These are phyloP conservation scores for Stagonosporopsis rhizophila DNA, from an alignment of 2,329 filamentous ascomycete genomes.

Conservation along the genomic window DNA sequence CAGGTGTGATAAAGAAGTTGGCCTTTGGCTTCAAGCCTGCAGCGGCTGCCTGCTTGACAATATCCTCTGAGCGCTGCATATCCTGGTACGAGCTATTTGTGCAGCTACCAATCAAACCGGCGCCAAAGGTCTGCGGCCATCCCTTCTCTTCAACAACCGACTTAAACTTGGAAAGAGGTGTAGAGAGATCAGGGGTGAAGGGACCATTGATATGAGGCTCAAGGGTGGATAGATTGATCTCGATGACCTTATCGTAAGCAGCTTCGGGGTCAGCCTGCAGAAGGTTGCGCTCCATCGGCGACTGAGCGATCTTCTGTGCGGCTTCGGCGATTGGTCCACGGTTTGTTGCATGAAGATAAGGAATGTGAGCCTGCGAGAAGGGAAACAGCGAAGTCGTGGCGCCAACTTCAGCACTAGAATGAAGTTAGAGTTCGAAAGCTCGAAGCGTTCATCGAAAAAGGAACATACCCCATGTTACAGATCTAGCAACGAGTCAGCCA, in stretches of 20 bases:
- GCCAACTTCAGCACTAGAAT: slow-evolving; percentile 71
- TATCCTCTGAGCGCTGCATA: slow-evolving; percentile 92
- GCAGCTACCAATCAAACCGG: slow-evolving; percentile 95
- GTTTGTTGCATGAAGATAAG: slow-evolving; percentile 87
- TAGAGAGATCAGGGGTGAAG: slow-evolving; percentile 94
- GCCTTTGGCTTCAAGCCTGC: slow-evolving; percentile 90
- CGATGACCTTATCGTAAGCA: slow-evolving; percentile 88
- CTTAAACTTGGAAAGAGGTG: slow-evolving; percentile 88
- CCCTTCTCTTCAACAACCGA: slow-evolving; percentile 80
- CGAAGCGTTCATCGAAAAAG: too few relatives aligned
- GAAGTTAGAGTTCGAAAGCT: too few relatives aligned
- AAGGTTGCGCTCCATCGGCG: slow-evolving; percentile 66
- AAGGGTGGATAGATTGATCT: slow-evolving; percentile 85
- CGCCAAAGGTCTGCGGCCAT: slow-evolving; percentile 91
- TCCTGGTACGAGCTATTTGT: slow-evolving; percentile 99
- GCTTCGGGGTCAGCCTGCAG: slow-evolving; percentile 81
- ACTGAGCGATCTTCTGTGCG: slow-evolving; percentile 66
- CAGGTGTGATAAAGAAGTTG: slow-evolving; percentile 95
- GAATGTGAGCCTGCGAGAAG: slow-evolving; percentile 81
- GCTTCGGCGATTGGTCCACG: slow-evolving; percentile 73
- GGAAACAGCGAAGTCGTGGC: slow-evolving; percentile 97
- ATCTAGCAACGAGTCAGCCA: too few relatives aligned
- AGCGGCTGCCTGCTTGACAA: slow-evolving; percentile 87
- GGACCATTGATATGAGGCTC: slow-evolving; percentile 98
- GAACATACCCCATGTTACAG: not conserved